Evolutionary conservation across 148 eudicot species (phyloP).

Genomic region (Rhododendron kiyosumense): DNA sequence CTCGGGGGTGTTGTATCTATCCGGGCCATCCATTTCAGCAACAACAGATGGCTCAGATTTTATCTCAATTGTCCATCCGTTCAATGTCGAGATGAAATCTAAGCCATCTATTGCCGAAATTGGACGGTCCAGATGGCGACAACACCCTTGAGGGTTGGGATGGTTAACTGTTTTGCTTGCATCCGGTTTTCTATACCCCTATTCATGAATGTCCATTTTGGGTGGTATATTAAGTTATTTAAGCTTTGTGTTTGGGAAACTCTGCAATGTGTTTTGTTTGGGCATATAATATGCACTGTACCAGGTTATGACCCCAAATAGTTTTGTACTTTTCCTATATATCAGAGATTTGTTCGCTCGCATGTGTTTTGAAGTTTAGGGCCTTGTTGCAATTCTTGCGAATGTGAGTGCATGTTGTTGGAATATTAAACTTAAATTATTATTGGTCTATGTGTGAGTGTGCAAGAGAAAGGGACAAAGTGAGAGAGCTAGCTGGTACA

Average conservation of each 20-base stretch:
- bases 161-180: not conserved
- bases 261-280: not conserved
- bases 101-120: too few relatives aligned
- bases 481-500: too few relatives aligned
- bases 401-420: not conserved
- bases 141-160: not conserved
- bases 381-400: not conserved
- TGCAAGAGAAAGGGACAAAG: too few relatives aligned
- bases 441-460: too few relatives aligned
- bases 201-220: not conserved
- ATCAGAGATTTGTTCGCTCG: not conserved
- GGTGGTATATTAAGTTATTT: not conserved
- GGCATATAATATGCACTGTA: not conserved
- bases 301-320: not conserved
- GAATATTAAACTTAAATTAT: too few relatives aligned
- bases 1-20: too few relatives aligned
- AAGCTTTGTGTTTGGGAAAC: not conserved
- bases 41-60: too few relatives aligned
- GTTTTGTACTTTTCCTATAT: not conserved
- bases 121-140: too few relatives aligned
- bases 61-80: too few relatives aligned
- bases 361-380: not conserved
- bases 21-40: too few relatives aligned
- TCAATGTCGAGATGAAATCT: too few relatives aligned
- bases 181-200: not conserved